Conservation (phyloP, 768 basidiomycete genomes). For the Lactarius sp. region DNA sequence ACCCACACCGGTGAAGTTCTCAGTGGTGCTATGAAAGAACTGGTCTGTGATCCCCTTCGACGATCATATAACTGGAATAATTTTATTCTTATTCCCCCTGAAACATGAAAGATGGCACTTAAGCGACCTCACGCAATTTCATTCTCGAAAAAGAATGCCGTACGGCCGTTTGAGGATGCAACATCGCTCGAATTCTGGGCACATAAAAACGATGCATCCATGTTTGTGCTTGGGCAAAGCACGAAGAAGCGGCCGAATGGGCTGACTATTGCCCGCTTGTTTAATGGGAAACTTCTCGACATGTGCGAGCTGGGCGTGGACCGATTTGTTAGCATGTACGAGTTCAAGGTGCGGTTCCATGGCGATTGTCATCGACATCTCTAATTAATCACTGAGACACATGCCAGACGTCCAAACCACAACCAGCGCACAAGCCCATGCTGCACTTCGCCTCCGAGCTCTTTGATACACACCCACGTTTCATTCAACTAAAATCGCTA, state of each 20-base stretch:
- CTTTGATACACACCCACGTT: slow-evolving; percentile 92
- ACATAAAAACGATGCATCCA: slow-evolving; percentile 86
- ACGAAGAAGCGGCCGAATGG: slow-evolving; percentile 93
- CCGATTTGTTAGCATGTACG: slow-evolving; percentile 67
- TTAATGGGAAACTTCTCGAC: slow-evolving; percentile 79
- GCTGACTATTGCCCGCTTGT: slow-evolving; percentile 81
- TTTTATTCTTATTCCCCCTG: neutral
- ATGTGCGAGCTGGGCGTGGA: slow-evolving; percentile 95
- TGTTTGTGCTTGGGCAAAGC: slow-evolving; percentile 87
- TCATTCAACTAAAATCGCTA: slow-evolving; percentile 86
- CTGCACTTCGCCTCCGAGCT: slow-evolving; percentile 95
- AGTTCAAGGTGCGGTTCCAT: slow-evolving; percentile 67
- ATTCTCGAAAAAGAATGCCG: slow-evolving; percentile 89
- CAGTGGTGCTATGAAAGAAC: slow-evolving; percentile 77
- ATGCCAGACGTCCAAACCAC: slow-evolving; percentile 75
- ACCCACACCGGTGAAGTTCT: slow-evolving; percentile 80
- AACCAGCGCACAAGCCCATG: slow-evolving; percentile 84
- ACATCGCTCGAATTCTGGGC: slow-evolving; percentile 91
- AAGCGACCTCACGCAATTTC: slow-evolving; percentile 88
- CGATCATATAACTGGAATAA: neutral
- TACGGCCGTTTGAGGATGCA: slow-evolving; percentile 85
- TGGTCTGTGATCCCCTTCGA: slow-evolving; percentile 49
- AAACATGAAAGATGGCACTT: slow-evolving; percentile 68
- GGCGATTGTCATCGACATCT: neutral
- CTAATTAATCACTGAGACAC: neutral